Evolutionary conservation across 345 rosid genomes (phyloP), one percentile per base, ranked within the genome.

Genomic region (Aurinia saxatilis): DNA sequence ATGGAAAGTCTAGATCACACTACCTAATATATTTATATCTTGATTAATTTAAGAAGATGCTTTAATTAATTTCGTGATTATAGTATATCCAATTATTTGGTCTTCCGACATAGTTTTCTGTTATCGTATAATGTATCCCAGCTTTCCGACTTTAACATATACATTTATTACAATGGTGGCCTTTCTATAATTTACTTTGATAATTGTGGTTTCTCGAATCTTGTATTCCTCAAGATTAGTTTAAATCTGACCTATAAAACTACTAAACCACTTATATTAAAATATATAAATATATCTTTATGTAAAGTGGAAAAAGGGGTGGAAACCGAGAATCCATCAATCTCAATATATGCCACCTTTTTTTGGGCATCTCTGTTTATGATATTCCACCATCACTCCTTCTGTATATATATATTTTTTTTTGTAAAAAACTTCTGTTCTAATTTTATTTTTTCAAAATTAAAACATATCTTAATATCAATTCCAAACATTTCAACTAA

Each of bases 271-370:
- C 6, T 33, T 21, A 1, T 35, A 36, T 23, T 8, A 12, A 14
- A 1, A 15, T 17, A 57, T n/a, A 13, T 16, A 31, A 6, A 2
- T 2, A 3, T 47, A 14, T 13, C 13, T 5, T 8, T 29, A 38
- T 25, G 10, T 21, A 21, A 7, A 34, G 31, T 44, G 11, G 8
- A 44, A 46, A 38, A 0, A 52, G 38, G 55, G 58, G 68, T 62
- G 51, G 64, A 55, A 62, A 70, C 52, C 46, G 13, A 70, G 74
- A 63, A 70, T 63, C 74, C 58, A 70, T 70, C 74, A 70, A 63
- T 70, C 69, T 70, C 37, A 63, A 63, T 15, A 34, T 48, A 63
- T 63, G 69, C 64, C 47, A 69, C 50, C 63, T 61, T 61, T 61
- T 70, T 7, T 70, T 41, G 62, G 68, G 68, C 74, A 70, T 62